Base-by-base conservation (phyloP, 345 rosid species). In the Ceriops tagal region DNA sequence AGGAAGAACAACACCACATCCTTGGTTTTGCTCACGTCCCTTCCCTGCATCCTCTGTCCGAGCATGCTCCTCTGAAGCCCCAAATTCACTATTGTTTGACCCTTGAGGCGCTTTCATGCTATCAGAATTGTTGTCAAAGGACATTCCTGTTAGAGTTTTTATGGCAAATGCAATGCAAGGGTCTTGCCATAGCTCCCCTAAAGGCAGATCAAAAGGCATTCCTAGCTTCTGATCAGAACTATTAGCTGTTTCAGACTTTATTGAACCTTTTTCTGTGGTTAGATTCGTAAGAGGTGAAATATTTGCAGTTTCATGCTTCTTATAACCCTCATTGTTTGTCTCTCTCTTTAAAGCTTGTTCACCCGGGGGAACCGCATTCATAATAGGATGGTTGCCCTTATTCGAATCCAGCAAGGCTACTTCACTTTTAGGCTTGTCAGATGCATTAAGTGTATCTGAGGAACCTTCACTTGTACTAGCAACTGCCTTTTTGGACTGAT, bases 151-250 rank as follows among this genome's bases (percentile, higher is more conserved):
- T 15, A 93, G 93, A 22, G 93, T 93, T 83, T 86, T 83, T 56
- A 95, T 90, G 56, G 99, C 99, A 81, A 95, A 95, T 56, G 96
- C 99, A 22, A 95, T 95, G 83, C 99, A 95, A 39, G 99, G 98
- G 72, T 95, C 99, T 46, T 83, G 75, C 79, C 93, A 85, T 64
- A 95, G 70, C 78, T 89, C 96, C n/a, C 81, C 87, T 24, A 89
- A 84, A 47, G 92, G 87, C 55, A 81, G 71, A 73, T 88, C 87
- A 52, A 82, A 56, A 27, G 76, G 35, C 24, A 47, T 58, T 31
- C 34, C 77, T 9, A 72, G 66, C 79, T 78, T 66, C 68, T 58
- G 80, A 62, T 72, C 83, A 56, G 69, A 70, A 16, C 28, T 63
- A 63, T 22, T 35, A 34, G 32, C 73, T 11, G 58, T 70, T 73